Evolutionary conservation across 306 rosid species (phyloP).

Genomic region (Castanopsis chinensis): DNA sequence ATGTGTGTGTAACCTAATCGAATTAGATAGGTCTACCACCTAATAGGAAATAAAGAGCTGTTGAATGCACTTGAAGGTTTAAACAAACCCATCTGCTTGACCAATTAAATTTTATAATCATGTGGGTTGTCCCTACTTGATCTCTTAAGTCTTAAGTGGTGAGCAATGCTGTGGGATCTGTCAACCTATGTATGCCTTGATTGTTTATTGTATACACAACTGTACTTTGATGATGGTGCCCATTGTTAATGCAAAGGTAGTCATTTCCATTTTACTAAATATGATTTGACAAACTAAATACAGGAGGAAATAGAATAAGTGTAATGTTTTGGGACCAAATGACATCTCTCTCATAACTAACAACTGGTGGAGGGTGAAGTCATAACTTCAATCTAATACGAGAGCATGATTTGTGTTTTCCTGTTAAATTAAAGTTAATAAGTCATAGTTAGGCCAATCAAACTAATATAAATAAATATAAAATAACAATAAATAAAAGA

Average conservation of each 20-base stretch:
- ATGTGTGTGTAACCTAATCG: background rate
- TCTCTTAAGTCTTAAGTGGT: background rate
- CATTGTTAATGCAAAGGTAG: background rate
- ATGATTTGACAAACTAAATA: background rate
- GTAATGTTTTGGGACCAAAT: background rate
- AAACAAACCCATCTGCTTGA: background rate
- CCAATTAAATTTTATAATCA: background rate
- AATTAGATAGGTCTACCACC: background rate
- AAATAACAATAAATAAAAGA: constrained; percentile 1
- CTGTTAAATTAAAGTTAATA: background rate
- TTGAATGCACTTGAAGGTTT: background rate
- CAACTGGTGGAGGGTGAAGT: background rate
- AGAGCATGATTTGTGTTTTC: background rate
- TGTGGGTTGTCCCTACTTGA: background rate
- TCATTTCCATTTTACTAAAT: background rate
- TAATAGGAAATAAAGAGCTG: background rate
- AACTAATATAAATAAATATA: background rate
- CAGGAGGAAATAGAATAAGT: background rate
- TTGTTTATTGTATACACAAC: background rate
- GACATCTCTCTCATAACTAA: background rate
- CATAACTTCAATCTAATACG: background rate
- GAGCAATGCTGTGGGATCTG: background rate
- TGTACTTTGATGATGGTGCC: background rate
- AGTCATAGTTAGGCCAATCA: constrained; percentile 1
- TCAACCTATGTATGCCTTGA: background rate